Conservation (phyloP, 495 filamentous ascomycete genomes). For the Lasiosphaeris hirsuta region DNA sequence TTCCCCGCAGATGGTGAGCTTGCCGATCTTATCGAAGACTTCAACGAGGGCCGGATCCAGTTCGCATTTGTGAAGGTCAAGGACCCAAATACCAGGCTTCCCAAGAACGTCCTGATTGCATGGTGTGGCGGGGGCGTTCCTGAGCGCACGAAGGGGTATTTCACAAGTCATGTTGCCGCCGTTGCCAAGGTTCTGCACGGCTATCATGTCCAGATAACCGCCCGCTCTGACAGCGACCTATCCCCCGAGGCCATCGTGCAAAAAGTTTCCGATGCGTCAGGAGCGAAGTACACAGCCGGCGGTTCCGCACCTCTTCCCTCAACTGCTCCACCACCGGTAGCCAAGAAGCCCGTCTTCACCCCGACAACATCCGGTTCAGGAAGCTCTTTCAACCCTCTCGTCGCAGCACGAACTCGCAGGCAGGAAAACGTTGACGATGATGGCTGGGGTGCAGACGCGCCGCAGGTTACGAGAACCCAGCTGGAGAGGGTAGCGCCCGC, state of each 20-base stretch:
- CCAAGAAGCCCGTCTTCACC: slow-evolving; percentile 86
- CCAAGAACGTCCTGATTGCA: slow-evolving; percentile 89
- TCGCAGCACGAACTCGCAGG: slow-evolving; percentile 48
- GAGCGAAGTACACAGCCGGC: slow-evolving; percentile 82
- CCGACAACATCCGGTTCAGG: slow-evolving; percentile 68
- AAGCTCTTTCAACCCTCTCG: slow-evolving; percentile 61
- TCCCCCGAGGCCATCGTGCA: slow-evolving; percentile 83
- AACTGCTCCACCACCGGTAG: slow-evolving; percentile 61
- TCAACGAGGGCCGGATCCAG: slow-evolving; percentile 93
- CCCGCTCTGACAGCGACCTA: slow-evolving; percentile 84
- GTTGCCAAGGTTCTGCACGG: slow-evolving; percentile 91
- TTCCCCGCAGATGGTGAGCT: slow-evolving; percentile 77
- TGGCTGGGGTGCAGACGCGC: slow-evolving; percentile 96
- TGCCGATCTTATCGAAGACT: slow-evolving; percentile 91
- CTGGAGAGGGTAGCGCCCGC: slow-evolving; percentile 91
- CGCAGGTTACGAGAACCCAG: slow-evolving; percentile 76
- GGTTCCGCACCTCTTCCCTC: slow-evolving; percentile 46
- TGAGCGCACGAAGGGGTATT: slow-evolving; percentile 95
- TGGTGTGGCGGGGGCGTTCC: slow-evolving; percentile 99
- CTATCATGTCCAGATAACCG: slow-evolving; percentile 96
- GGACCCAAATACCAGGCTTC: slow-evolving; percentile 85
- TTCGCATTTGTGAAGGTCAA: slow-evolving; percentile 97
- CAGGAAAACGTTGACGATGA: slow-evolving; percentile 56
- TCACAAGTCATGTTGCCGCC: slow-evolving; percentile 85
- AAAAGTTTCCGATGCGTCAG: slow-evolving; percentile 94